Base-by-base conservation (phyloP, 169 alveolate genomes). In the Cryptosporidium sp. region DNA sequence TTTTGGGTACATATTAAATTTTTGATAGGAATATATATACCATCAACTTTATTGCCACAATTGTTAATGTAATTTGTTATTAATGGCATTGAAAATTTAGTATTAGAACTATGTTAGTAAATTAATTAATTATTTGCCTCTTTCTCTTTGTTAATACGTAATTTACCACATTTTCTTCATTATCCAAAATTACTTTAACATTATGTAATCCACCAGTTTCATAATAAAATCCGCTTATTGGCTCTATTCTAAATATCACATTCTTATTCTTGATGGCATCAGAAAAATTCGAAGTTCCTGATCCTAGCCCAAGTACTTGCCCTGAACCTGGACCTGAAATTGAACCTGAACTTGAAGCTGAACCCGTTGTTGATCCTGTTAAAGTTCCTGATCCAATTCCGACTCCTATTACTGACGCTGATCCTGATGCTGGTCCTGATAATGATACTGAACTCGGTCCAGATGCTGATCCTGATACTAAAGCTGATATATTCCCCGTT, bases 81-180 rank as follows among this genome's bases (percentile, higher is more conserved):
- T 9, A 48, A 0, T 48, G 18, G 1, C 12, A 48, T 48, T 48
- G 3, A 0, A 14, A 12, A 48, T 12, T 48, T 48, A 48, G 7
- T 48, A 48, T 48, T 10, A 14, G 56, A 16, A 48, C 12, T 1
- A 48, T 48, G 56, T 14, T 48, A 45, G 14, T 56, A 37, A 53
- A 73, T 51, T 73, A 73, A 56, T 73, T 52, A 69, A 69, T 42
- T 7, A 69, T 21, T 69, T 29, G 45, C 42, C 48, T 80, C 65
- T 48, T 62, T 37, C 65, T 80, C 62, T 31, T 80, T 16, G 33
- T 44, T 62, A 62, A 3, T 16, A 80, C 68, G 45, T 80, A 65
- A 33, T 65, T 80, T 35, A 80, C 60, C 18, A 80, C 89, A 18
- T 44, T 48, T 39, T 80, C 89, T 42, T 80, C 89, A 7, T 37